Evolutionary conservation across 495 filamentous ascomycete species (phyloP).

Genomic region (Trichocladium uniseriatum): DNA sequence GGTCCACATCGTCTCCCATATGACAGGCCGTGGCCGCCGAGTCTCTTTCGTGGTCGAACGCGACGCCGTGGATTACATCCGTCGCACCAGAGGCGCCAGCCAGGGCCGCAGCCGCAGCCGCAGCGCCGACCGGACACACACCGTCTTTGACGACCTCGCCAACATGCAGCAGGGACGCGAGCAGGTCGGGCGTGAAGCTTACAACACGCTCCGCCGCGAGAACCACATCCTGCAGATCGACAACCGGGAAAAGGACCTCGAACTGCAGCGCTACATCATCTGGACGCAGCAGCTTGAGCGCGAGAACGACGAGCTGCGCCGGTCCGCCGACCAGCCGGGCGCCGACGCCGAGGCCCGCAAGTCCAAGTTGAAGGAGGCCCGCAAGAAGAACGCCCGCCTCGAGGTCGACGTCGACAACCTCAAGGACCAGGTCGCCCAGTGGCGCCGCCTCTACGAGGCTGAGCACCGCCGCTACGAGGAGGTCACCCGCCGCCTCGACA

Average conservation of each 20-base stretch:
- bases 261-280: constrained; percentile 6
- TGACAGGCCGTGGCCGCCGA: constrained; percentile 15
- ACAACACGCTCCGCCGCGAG: constrained; percentile 16
- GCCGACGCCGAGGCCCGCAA: constrained; percentile 15
- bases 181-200: constrained; percentile 5
- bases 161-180: constrained; percentile 18
- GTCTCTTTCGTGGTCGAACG: constrained; percentile 17
- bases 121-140: constrained; percentile 18
- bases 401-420: constrained; percentile 11
- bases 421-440: constrained; percentile 9
- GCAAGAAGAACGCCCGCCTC: constrained; percentile 14
- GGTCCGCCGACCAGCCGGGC: constrained; percentile 9
- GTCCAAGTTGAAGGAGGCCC: constrained; percentile 11
- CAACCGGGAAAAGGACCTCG: not conserved
- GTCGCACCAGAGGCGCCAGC: constrained; percentile 8
- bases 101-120: constrained; percentile 7
- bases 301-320: constrained; percentile 23
- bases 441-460: constrained; percentile 12
- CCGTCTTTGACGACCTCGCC: constrained; percentile 13
- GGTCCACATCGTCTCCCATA: constrained; percentile 2
- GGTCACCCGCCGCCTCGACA: constrained; percentile 6
- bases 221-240: constrained; percentile 19
- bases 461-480: constrained; percentile 6
- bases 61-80: not conserved
- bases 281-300: constrained; percentile 11